Percentiles rank a stretch among this genome's conserved stretches.
These are phyloP conservation scores for Diddensiella santjacobensis DNA, from an alignment of 805 yeast species.

Conservation along the genomic window DNA sequence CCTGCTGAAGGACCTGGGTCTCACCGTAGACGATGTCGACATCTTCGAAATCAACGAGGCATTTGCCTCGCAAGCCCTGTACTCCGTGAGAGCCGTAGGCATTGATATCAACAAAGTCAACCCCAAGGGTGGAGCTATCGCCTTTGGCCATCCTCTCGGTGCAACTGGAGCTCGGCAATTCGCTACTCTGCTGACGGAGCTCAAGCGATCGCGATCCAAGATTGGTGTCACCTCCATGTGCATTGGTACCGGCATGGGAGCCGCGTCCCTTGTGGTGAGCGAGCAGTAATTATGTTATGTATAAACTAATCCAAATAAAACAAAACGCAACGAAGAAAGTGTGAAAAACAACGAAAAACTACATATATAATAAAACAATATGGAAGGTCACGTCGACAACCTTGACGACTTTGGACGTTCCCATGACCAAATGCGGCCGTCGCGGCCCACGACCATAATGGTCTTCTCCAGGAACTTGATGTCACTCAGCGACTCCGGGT, in stretches of 20 bases:
- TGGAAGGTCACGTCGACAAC: neutral
- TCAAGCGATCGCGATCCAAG: conserved; percentile 61
- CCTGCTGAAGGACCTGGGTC: conserved; percentile 58
- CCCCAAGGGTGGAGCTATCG: conserved; percentile 96
- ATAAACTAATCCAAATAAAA: too few species aligned
- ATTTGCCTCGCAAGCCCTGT: conserved; percentile 93
- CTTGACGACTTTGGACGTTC: conserved; percentile 18
- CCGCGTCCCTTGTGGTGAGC: conserved; percentile 79
- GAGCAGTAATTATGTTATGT: conserved; percentile 46
- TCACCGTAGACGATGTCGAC: conserved; percentile 61
- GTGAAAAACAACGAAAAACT: neutral
- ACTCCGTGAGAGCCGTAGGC: conserved; percentile 60
- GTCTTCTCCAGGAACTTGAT: conserved; percentile 23
- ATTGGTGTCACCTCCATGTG: conserved; percentile 94
- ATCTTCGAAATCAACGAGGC: conserved; percentile 93
- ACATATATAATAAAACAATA: neutral
- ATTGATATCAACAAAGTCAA: conserved; percentile 71
- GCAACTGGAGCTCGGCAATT: conserved; percentile 91
- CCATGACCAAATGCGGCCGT: conserved; percentile 36
- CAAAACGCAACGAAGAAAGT: neutral
- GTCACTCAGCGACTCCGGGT: conserved; percentile 29
- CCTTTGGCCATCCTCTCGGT: conserved; percentile 91
- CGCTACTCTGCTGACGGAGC: conserved; percentile 79
- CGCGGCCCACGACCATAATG: conserved; percentile 29
- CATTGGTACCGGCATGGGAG: conserved; percentile 98